A percentile compares a stretch with the other conserved stretches of the same genome.
phyloP scores from a whole-genome alignment of 257 asterid genomes.

The Nicotiana knightiana region DNA sequence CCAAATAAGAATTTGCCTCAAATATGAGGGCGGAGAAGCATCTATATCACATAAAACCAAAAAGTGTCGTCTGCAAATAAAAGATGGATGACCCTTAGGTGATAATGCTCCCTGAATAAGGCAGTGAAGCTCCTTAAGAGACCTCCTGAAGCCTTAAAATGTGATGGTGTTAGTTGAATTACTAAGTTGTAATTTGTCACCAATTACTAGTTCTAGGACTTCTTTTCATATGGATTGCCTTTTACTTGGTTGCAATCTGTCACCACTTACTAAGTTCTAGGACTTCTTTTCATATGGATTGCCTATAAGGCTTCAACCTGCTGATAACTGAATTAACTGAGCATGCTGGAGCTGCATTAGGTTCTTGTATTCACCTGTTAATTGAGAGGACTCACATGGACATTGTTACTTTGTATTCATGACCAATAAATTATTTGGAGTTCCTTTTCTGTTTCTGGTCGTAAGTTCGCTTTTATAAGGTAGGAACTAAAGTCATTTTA shows the following conservation, averaged over 20 bases:
- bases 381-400: neutral
- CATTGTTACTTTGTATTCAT: neutral
- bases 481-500: slow-evolving; percentile 20
- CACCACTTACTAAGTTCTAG: neutral
- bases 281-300: neutral
- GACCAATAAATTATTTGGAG: neutral
- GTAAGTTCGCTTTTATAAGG: slow-evolving; percentile 6
- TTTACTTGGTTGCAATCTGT: neutral
- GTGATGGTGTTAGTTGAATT: neutral
- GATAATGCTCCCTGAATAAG: too few species aligned
- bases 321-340: slow-evolving; percentile 2
- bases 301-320: neutral
- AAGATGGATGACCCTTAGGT: too few species aligned
- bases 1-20: too few species aligned
- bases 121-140: too few species aligned
- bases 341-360: slow-evolving; percentile 4
- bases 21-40: too few species aligned
- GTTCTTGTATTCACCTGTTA: neutral
- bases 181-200: neutral
- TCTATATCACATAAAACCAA: too few species aligned
- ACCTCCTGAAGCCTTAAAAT: neutral
- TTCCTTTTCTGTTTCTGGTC: neutral
- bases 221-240: neutral
- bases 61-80: too few species aligned
- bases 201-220: neutral